phyloP scores from a whole-genome alignment of 305 asterid genomes.

The Lippia alba region DNA sequence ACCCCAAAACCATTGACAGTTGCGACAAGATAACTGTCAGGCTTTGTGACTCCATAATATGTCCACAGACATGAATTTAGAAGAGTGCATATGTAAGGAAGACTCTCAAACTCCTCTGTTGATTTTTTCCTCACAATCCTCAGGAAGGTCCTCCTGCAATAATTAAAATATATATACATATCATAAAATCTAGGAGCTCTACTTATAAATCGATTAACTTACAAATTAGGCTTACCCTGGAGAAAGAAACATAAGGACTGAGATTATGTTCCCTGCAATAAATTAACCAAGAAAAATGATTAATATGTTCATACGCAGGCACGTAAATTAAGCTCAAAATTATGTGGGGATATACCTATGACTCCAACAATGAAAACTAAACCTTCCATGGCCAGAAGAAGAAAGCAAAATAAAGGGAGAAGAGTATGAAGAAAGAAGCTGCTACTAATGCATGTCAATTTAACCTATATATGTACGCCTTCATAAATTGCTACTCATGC shows the following conservation, averaged over 20 bases:
- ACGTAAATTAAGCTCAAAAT: background rate
- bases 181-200: no score
- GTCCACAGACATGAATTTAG: slow-evolving; percentile 65
- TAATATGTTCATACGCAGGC: background rate
- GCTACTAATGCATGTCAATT: no score
- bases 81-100: slow-evolving; percentile 70
- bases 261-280: slow-evolving; percentile 67
- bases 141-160: slow-evolving; percentile 63
- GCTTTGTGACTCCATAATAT: slow-evolving; percentile 66
- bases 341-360: slow-evolving; percentile 40
- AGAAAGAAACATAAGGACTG: slow-evolving; percentile 69
- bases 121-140: slow-evolving; percentile 64
- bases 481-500: background rate
- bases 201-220: background rate
- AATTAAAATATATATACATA: background rate
- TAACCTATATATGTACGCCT: background rate
- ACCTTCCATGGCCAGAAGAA: slow-evolving; percentile 40
- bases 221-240: slow-evolving; percentile 55
- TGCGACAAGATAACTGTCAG: slow-evolving; percentile 66
- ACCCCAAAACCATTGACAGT: slow-evolving; percentile 74
- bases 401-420: background rate
- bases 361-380: slow-evolving; percentile 48
- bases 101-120: slow-evolving; percentile 70
- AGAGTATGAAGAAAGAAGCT: background rate
- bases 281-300: background rate